These are phyloP conservation scores for Rhynchospora tenuis DNA, from an alignment of 176 grass and related monocot species.

Conservation along the genomic window DNA sequence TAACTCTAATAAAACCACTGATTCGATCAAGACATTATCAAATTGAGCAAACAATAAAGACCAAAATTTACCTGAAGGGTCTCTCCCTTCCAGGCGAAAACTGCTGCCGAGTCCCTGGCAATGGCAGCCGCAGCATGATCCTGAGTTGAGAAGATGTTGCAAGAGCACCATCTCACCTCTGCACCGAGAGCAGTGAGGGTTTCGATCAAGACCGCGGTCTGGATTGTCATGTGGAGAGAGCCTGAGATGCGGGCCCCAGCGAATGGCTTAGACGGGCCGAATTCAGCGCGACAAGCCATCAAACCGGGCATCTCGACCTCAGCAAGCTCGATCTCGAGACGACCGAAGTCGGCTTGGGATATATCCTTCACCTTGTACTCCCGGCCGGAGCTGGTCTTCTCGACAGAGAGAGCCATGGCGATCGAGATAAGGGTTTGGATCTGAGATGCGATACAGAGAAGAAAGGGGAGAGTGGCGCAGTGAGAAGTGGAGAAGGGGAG, in stretches of 20 bases:
- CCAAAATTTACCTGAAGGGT: conserved; percentile 34
- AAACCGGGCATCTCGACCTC: conserved; percentile 98
- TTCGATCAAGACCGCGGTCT: conserved; percentile 98
- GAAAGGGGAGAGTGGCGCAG: not conserved
- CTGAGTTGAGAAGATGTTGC: conserved; percentile 99
- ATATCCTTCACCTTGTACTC: conserved; percentile 99
- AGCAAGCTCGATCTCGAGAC: conserved; percentile 85
- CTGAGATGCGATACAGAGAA: conserved; percentile 20
- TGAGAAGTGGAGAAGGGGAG: not conserved
- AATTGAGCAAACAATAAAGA: not conserved
- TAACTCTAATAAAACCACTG: not conserved
- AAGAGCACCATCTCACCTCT: conserved; percentile 94
- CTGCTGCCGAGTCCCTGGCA: conserved; percentile 73
- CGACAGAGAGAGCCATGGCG: conserved; percentile 73
- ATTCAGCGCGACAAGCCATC: conserved; percentile 84
- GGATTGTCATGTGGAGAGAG: conserved; percentile 97
- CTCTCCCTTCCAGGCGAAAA: conserved; percentile 98
- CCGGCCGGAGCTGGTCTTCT: conserved; percentile 77
- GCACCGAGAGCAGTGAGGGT: conserved; percentile 84
- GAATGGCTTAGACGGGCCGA: conserved; percentile 74
- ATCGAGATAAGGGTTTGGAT: not conserved
- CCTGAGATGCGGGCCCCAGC: conserved; percentile 76
- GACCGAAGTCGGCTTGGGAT: conserved; percentile 82
- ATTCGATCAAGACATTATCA: not conserved
- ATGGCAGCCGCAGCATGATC: conserved; percentile 97